phyloP scores from a whole-genome alignment of 148 eudicot species.

The Vaccinium macrocarpon region DNA sequence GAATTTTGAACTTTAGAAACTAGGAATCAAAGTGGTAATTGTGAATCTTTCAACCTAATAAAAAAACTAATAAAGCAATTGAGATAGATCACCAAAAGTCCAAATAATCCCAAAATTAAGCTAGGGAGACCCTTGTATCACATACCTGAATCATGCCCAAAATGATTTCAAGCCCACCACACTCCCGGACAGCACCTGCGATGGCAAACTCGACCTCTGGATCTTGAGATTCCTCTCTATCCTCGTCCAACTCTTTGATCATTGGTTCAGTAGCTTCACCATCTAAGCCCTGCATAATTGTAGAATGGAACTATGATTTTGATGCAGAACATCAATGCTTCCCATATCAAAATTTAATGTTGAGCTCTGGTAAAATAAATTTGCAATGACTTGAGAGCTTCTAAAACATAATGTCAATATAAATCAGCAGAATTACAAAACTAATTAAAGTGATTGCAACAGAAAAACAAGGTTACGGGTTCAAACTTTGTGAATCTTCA shows the following conservation, averaged over 20 bases:
- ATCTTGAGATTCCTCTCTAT: slow-evolving; percentile 97
- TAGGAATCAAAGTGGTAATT: not conserved
- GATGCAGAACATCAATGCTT: slow-evolving; percentile 8
- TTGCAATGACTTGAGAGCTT: not conserved
- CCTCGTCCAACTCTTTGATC: slow-evolving; percentile 98
- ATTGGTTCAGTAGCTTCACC: slow-evolving; percentile 99
- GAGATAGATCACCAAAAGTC: not conserved
- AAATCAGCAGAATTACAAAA: slow-evolving; percentile 14
- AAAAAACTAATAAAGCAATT: not conserved
- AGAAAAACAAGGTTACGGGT: not conserved
- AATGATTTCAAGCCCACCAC: slow-evolving; percentile 89
- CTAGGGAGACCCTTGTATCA: not conserved
- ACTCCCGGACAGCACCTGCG: slow-evolving; percentile 92
- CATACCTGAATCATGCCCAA: slow-evolving; percentile 85
- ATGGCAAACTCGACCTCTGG: slow-evolving; percentile 98
- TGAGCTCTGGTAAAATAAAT: not conserved
- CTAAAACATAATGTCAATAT: not conserved
- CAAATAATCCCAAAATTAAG: not conserved
- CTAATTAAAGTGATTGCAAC: not conserved
- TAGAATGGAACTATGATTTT: slow-evolving; percentile 2
- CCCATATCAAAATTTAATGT: not conserved
- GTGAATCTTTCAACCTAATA: not conserved
- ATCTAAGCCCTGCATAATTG: slow-evolving; percentile 78
- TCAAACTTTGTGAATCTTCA: slow-evolving; percentile 5
- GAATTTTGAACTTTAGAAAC: not conserved